A percentile compares a stretch with the other conserved stretches of the same genome.
phyloP scores from a whole-genome alignment of 257 asterid species.

The Nicotiana noctiflora region DNA sequence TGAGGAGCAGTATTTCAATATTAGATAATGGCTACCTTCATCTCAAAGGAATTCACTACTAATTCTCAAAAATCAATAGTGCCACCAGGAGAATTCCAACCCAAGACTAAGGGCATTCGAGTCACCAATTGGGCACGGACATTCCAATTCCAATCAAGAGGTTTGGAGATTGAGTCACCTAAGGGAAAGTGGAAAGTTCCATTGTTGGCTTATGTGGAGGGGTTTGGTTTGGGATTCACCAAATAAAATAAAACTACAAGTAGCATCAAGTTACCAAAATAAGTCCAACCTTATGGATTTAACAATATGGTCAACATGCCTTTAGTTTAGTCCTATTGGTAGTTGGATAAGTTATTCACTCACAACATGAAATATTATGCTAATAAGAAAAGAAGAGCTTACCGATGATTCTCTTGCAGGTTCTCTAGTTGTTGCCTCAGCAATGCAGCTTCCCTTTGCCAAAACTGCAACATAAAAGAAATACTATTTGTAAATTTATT shows the following conservation, averaged over 20 bases:
- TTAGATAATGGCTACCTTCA: neutral
- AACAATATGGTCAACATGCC: neutral
- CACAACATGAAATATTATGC: neutral
- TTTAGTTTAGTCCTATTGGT: neutral
- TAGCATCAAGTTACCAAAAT: neutral
- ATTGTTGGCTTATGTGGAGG: neutral
- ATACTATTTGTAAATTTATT: neutral
- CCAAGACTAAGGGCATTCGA: neutral
- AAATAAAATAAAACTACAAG: neutral
- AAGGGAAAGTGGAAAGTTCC: neutral
- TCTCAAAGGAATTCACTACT: neutral
- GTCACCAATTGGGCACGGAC: neutral
- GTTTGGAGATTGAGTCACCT: neutral
- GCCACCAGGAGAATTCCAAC: neutral
- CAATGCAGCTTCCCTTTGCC: slow-evolving; percentile 62
- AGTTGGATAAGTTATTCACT: neutral
- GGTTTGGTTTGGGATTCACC: neutral
- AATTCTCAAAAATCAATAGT: neutral
- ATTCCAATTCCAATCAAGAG: neutral
- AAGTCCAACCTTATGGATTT: neutral
- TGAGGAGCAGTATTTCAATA: neutral
- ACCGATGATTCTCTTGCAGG: slow-evolving; percentile 64
- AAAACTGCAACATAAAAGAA: slow-evolving; percentile 36
- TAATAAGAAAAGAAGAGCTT: neutral
- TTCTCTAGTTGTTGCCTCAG: slow-evolving; percentile 55